Evolutionary conservation across 805 yeast genomes (phyloP).

Genomic region (Candida germanica): DNA sequence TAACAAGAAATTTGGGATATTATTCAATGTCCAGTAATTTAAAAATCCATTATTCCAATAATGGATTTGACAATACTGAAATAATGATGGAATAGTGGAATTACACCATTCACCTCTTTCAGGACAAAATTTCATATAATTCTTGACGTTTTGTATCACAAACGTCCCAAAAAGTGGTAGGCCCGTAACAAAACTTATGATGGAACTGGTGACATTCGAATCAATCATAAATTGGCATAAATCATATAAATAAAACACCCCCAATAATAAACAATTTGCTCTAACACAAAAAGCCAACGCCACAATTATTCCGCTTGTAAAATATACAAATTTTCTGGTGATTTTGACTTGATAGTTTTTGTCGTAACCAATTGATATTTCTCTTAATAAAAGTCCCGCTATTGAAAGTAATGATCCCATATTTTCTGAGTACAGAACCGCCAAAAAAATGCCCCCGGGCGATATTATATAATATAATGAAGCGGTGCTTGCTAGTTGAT

Average conservation of each 20-base stretch:
- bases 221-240: slow-evolving; percentile 23
- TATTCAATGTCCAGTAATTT: slow-evolving; percentile 76
- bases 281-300: slow-evolving; percentile 61
- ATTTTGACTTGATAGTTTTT: slow-evolving; percentile 4
- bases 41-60: slow-evolving; percentile 88
- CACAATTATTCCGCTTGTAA: slow-evolving; percentile 53
- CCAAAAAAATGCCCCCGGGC: slow-evolving; percentile 78
- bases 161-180: slow-evolving; percentile 46
- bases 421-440: slow-evolving; percentile 76
- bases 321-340: slow-evolving; percentile 19
- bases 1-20: slow-evolving; percentile 78
- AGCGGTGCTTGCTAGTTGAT: slow-evolving; percentile 21
- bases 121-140: slow-evolving; percentile 65
- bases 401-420: slow-evolving; percentile 60
- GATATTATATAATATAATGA: slow-evolving; percentile 54
- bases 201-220: background rate
- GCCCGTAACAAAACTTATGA: slow-evolving; percentile 47
- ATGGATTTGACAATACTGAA: slow-evolving; percentile 65
- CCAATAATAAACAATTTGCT: slow-evolving; percentile 74
- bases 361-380: slow-evolving; percentile 18
- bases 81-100: slow-evolving; percentile 53
- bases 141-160: slow-evolving; percentile 45
- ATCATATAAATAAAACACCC: slow-evolving; percentile 63
- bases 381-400: slow-evolving; percentile 52
- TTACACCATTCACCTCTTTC: slow-evolving; percentile 78